Evolutionary conservation across 2,329 filamentous ascomycete species (phyloP), one percentile per base, ranked within the genome.

Genomic region (Cladorrhinum sp.): DNA sequence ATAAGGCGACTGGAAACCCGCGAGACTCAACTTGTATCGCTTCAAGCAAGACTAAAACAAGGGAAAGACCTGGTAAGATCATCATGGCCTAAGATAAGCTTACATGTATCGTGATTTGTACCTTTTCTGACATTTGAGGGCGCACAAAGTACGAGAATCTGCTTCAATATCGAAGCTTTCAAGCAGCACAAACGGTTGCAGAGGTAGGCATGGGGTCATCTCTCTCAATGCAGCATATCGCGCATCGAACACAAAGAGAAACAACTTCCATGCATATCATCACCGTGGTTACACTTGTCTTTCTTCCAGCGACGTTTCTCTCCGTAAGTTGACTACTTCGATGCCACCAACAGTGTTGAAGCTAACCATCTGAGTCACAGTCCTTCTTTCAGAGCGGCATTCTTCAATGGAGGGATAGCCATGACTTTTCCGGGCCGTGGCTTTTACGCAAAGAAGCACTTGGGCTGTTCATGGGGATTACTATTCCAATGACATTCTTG

Each of bases 201-300:
- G 57, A 59, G 50, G 32, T 50, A 13, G 55, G 32, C 1, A 50
- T 50, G 20, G n/a, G 48, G 20, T 53, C 50, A 2, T 16, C 55
- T 8, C 32, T 55, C 23, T 25, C 18, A 45, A 80, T 78, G 59
- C 78, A 82, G 66, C 78, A 75, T 63, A 81, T 82, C 29, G 79
- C 80, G 0, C 68, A 78, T 27, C 79, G 81, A 49, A 78, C 75
- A 48, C 78, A 79, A 29, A 78, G 81, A 60, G 64, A 69, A 50
- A 68, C 66, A 3, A 49, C 66, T 9, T 67, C 65, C 10, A 68
- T 69, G 62, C 66, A 68, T 50, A 61, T 67, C 10, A 63, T 69
- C 38, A 68, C 67, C 8, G 51, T 68, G 53, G 62, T 67, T 32
- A 66, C 67, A 10, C 62, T 68, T 20, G 62, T 69, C 2, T 69